Percentiles rank a stretch among this genome's conserved stretches.
Evolutionary conservation across 495 filamentous ascomycete species (phyloP).

Genomic region (Podospora didyma): DNA sequence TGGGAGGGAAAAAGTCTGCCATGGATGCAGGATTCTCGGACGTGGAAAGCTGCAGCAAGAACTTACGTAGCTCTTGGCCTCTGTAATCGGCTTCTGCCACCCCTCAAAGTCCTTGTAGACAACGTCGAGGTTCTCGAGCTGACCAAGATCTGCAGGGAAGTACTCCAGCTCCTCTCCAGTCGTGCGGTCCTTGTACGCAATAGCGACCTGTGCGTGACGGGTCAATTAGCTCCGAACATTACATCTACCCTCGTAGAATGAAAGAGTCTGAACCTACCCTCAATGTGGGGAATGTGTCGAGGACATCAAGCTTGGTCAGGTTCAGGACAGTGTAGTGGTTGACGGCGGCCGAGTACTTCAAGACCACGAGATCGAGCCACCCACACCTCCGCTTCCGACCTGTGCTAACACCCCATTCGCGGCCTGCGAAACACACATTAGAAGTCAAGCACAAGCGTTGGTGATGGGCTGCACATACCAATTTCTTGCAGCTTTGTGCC

Average conservation of each 20-base stretch:
- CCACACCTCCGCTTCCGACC: conserved; percentile 81
- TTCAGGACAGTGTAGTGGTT: conserved; percentile 77
- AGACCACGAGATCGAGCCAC: conserved; percentile 86
- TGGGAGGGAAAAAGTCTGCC: too few species aligned
- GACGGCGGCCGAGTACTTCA: conserved; percentile 66
- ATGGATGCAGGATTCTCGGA: background rate
- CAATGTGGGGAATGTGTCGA: conserved; percentile 79
- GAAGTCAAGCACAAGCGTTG: conserved; percentile 13
- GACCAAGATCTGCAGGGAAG: conserved; percentile 35
- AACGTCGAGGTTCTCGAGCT: conserved; percentile 44
- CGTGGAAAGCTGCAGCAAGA: background rate
- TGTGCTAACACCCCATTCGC: conserved; percentile 71
- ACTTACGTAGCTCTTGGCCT: conserved; percentile 27
- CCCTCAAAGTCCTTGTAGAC: conserved; percentile 73
- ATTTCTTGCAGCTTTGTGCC: conserved; percentile 43
- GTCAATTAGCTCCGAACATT: conserved; percentile 25
- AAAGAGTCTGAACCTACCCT: conserved; percentile 38
- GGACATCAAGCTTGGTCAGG: conserved; percentile 80
- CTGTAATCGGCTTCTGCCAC: conserved; percentile 67
- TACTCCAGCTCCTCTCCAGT: conserved; percentile 30
- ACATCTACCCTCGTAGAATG: background rate
- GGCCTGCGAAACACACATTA: conserved; percentile 20
- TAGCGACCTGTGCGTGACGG: conserved; percentile 36
- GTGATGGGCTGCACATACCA: too few species aligned
- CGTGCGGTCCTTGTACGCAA: conserved; percentile 59